A percentile compares a stretch with the other conserved stretches of the same genome.
phyloP scores from a whole-genome alignment of 495 filamentous ascomycete species.

The Tricharina praecox region DNA sequence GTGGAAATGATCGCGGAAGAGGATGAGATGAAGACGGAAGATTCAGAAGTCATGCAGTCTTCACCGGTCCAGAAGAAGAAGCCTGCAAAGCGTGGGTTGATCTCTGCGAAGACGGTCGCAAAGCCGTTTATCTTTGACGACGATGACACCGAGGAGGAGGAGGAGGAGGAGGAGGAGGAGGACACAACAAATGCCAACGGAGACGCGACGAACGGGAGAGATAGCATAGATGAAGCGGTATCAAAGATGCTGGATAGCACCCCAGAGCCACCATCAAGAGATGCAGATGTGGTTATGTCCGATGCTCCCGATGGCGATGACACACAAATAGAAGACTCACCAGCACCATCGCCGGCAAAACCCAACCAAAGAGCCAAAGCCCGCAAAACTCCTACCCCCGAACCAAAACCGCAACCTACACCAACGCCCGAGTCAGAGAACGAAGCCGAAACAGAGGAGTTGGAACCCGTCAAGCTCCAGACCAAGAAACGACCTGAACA shows the following conservation, averaged over 20 bases:
- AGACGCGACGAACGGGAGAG: slow-evolving; percentile 5
- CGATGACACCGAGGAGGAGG: slow-evolving; percentile 21
- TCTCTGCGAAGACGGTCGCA: slow-evolving; percentile 10
- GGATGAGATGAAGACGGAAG: no score
- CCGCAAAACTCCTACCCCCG: neutral
- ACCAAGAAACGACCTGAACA: neutral
- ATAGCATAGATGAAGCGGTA: slow-evolving; percentile 11
- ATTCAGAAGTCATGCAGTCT: no score
- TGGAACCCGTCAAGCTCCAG: neutral
- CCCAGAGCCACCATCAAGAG: slow-evolving; percentile 9
- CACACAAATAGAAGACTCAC: neutral
- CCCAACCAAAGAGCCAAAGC: neutral
- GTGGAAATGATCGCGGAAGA: no score
- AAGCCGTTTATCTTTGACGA: slow-evolving; percentile 7
- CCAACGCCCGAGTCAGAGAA: no score
- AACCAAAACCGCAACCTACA: neutral
- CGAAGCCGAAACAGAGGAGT: slow-evolving; percentile 2
- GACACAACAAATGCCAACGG: no score
- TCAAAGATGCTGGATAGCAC: slow-evolving; percentile 17
- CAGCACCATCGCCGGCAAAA: slow-evolving; percentile 16
- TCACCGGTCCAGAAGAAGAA: slow-evolving; percentile 9
- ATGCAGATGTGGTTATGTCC: slow-evolving; percentile 28
- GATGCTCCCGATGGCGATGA: slow-evolving; percentile 11
- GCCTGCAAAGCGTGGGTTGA: slow-evolving; percentile 6
- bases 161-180: neutral